These are phyloP conservation scores for Primulina tabacum DNA, from an alignment of 257 asterid genomes.

Conservation along the genomic window DNA sequence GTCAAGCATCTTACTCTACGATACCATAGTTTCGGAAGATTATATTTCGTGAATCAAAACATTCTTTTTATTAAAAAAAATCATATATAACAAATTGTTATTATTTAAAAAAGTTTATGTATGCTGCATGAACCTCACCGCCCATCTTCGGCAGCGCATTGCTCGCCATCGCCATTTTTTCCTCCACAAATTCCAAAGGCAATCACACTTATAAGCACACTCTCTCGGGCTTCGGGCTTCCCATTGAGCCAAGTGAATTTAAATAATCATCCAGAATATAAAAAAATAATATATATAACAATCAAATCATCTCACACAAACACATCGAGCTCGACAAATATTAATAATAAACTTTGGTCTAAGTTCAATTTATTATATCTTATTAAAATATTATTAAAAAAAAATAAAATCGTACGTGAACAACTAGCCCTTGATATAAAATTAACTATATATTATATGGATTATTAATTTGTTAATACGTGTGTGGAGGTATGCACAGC, in stretches of 20 bases:
- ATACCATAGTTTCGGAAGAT: too few species aligned
- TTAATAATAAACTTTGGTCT: conserved; percentile 20
- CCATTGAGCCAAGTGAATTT: conserved; percentile 67
- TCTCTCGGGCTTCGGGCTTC: conserved; percentile 40
- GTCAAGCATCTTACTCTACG: too few species aligned
- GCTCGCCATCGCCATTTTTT: conserved; percentile 19
- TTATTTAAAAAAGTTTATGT: background rate
- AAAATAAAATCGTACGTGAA: background rate
- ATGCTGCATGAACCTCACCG: conserved; percentile 4
- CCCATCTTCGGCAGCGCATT: conserved; percentile 19
- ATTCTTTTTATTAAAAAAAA: too few species aligned
- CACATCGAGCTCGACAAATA: conserved; percentile 41
- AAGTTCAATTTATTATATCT: conserved; percentile 24
- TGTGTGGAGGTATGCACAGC: conserved; percentile 25
- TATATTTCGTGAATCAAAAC: too few species aligned
- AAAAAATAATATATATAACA: too few species aligned
- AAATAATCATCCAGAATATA: background rate
- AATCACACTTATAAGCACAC: conserved; percentile 9
- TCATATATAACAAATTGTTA: too few species aligned
- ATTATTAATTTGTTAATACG: conserved; percentile 13
- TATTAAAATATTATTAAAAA: background rate
- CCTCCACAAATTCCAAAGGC: conserved; percentile 14
- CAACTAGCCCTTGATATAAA: background rate
- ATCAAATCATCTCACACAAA: conserved; percentile 29
- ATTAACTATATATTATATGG: too few species aligned